Evolutionary conservation across 176 grass and related monocot species (phyloP).

Genomic region (Carex cristatella): DNA sequence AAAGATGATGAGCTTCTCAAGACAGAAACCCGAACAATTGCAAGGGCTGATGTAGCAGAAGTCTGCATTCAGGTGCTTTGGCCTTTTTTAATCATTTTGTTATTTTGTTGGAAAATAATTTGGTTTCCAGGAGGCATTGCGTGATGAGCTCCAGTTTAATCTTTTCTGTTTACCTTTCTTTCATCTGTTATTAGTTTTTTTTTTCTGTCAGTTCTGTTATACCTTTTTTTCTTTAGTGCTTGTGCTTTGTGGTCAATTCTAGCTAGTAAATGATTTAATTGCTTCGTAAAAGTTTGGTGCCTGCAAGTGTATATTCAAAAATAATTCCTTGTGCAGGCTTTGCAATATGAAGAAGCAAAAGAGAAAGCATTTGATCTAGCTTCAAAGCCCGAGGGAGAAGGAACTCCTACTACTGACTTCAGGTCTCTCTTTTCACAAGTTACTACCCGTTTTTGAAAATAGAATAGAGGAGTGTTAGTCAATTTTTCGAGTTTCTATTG

Average conservation of each 20-base stretch:
- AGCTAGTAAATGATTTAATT: too few species aligned
- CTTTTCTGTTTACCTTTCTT: neutral
- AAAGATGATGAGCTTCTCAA: slow-evolving; percentile 87
- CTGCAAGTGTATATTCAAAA: neutral
- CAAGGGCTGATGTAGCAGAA: slow-evolving; percentile 90
- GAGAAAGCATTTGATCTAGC: slow-evolving; percentile 92
- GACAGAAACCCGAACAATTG: slow-evolving; percentile 77
- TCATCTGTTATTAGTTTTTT: too few species aligned
- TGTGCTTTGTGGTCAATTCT: too few species aligned
- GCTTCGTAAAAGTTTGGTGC: too few species aligned
- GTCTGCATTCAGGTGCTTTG: slow-evolving; percentile 72
- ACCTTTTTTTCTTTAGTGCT: too few species aligned
- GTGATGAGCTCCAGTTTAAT: neutral
- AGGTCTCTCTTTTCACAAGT: slow-evolving; percentile 63
- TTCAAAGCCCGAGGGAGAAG: slow-evolving; percentile 92
- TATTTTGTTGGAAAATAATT: neutral
- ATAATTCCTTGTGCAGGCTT: slow-evolving; percentile 34
- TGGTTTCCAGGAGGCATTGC: neutral
- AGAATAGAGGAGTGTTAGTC: neutral
- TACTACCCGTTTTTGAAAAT: slow-evolving; percentile 54
- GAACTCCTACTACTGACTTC: slow-evolving; percentile 68
- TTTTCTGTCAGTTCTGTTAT: too few species aligned
- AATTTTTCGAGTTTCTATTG: neutral
- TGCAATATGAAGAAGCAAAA: slow-evolving; percentile 66
- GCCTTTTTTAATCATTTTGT: neutral